A percentile compares a stretch with the other conserved stretches of the same genome.
Conservation (phyloP, 192 early-diverging fungal genomes). For the Coemansia sp. region DNA sequence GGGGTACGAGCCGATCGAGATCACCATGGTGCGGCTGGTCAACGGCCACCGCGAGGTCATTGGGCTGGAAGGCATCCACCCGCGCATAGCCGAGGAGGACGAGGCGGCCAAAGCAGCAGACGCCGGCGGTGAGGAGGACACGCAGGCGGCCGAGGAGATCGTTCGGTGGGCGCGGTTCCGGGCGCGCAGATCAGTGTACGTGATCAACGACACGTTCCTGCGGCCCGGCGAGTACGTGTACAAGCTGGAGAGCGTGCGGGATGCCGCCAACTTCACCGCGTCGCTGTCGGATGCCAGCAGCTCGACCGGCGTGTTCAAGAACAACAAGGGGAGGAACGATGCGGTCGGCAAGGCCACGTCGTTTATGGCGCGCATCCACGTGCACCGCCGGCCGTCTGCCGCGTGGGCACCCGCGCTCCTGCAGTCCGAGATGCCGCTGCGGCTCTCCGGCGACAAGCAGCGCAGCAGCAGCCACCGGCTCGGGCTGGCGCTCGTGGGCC, state of each 20-base stretch:
- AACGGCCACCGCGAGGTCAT: constrained; percentile 48
- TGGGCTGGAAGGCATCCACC: constrained; percentile 32
- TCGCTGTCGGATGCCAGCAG: constrained; percentile 16
- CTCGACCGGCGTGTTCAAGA: constrained; percentile 16
- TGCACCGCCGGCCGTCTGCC: constrained; percentile 32
- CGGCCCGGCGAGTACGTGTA: constrained; percentile 52
- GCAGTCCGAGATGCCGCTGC: constrained; percentile 22
- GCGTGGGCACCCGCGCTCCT: constrained; percentile 21
- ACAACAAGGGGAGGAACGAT: constrained; percentile 13
- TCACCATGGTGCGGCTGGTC: constrained; percentile 45
- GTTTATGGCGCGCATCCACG: constrained; percentile 44
- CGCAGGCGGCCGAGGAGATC: constrained; percentile 10
- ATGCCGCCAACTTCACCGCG: constrained; percentile 46
- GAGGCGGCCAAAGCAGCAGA: background rate
- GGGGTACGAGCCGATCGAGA: constrained; percentile 47
- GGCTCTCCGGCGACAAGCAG: constrained; percentile 41
- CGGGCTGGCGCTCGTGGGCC: constrained; percentile 27
- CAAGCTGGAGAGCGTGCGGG: constrained; percentile 41
- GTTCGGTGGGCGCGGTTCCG: constrained; percentile 30
- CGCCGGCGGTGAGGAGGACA: background rate
- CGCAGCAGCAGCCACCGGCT: constrained; percentile 35
- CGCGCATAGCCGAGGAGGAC: constrained; percentile 18
- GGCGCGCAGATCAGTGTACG: constrained; percentile 20
- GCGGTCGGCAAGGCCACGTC: constrained; percentile 21
- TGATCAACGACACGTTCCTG: constrained; percentile 45